Evolutionary conservation across 2,329 filamentous ascomycete genomes (phyloP).

Genomic region (Neurospora sp.): DNA sequence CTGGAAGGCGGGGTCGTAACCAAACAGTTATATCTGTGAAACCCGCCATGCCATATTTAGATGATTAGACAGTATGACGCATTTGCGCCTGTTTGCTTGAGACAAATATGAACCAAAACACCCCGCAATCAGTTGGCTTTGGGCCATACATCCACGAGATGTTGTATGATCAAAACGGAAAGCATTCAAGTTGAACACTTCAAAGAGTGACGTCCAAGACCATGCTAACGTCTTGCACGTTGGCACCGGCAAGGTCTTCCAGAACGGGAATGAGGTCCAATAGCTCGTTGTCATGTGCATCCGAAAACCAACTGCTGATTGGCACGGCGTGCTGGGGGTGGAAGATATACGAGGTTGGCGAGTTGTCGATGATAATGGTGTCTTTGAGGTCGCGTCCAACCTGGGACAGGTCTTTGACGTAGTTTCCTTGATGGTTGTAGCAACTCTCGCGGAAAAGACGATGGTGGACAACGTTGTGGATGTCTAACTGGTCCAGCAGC

Average conservation of each 20-base stretch:
- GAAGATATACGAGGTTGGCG: slow-evolving; percentile 98
- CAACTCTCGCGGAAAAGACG: slow-evolving; percentile 95
- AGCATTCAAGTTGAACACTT: slow-evolving; percentile 28
- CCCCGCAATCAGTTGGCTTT: slow-evolving; percentile 39
- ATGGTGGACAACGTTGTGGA: slow-evolving; percentile 94
- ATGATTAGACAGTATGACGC: slow-evolving; percentile 37
- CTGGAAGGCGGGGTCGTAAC: neutral
- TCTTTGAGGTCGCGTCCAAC: slow-evolving; percentile 91
- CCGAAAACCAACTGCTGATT: slow-evolving; percentile 99
- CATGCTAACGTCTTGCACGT: slow-evolving; percentile 91
- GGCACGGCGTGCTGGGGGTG: slow-evolving; percentile 97
- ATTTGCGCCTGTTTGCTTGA: slow-evolving; percentile 1
- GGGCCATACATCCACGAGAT: slow-evolving; percentile 7
- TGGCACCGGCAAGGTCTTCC: slow-evolving; percentile 81
- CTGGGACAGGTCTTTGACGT: slow-evolving; percentile 97
- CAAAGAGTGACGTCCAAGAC: slow-evolving; percentile 84
- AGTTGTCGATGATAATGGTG: slow-evolving; percentile 99
- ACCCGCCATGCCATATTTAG: slow-evolving; percentile 23
- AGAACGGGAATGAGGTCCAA: slow-evolving; percentile 96
- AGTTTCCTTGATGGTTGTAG: slow-evolving; percentile 99
- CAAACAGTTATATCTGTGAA: neutral
- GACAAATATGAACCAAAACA: slow-evolving; percentile 31
- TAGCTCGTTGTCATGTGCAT: slow-evolving; percentile 97
- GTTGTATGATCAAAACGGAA: slow-evolving; percentile 19
- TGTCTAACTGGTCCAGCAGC: slow-evolving; percentile 89